phyloP scores from a whole-genome alignment of 768 basidiomycete genomes.

The Pleurotus tuber-regium region DNA sequence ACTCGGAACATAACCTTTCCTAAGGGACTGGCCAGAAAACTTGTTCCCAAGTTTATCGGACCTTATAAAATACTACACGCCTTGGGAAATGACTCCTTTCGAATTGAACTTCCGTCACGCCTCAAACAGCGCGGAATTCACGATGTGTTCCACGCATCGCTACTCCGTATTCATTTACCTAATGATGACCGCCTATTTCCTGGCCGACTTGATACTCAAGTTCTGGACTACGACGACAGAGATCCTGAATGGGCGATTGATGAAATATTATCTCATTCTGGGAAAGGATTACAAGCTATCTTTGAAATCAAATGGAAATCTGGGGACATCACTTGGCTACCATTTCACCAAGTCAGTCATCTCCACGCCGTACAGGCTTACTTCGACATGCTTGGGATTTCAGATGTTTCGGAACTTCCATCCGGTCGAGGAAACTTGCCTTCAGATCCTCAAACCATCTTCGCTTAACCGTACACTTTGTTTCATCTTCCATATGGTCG shows the following conservation, averaged over 20 bases:
- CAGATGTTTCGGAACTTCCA: background rate
- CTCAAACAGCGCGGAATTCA: constrained; percentile 20
- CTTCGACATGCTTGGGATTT: constrained; percentile 3
- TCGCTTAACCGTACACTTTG: background rate
- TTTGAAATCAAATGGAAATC: constrained; percentile 33
- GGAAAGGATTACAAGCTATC: constrained; percentile 18
- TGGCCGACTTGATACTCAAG: constrained; percentile 17
- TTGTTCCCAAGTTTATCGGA: constrained; percentile 27
- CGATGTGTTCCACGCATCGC: constrained; percentile 30
- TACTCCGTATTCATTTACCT: constrained; percentile 20
- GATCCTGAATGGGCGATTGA: constrained; percentile 22
- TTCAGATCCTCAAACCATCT: constrained; percentile 2
- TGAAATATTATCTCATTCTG: constrained; percentile 22
- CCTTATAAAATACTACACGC: constrained; percentile 18
- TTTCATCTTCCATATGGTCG: too few species aligned
- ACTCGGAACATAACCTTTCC: constrained; percentile 24
- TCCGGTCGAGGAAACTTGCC: background rate
- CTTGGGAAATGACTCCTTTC: constrained; percentile 9
- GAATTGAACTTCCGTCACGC: constrained; percentile 12
- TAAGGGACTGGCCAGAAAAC: constrained; percentile 27
- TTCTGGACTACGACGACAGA: constrained; percentile 14
- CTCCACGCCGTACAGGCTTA: constrained; percentile 1
- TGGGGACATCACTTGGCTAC: constrained; percentile 33
- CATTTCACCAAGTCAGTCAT: constrained; percentile 18
- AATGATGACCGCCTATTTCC: constrained; percentile 33